Evolutionary conservation across 768 basidiomycete genomes (phyloP), one percentile per base, ranked within the genome.

Genomic region (Mycena chlorophos): DNA sequence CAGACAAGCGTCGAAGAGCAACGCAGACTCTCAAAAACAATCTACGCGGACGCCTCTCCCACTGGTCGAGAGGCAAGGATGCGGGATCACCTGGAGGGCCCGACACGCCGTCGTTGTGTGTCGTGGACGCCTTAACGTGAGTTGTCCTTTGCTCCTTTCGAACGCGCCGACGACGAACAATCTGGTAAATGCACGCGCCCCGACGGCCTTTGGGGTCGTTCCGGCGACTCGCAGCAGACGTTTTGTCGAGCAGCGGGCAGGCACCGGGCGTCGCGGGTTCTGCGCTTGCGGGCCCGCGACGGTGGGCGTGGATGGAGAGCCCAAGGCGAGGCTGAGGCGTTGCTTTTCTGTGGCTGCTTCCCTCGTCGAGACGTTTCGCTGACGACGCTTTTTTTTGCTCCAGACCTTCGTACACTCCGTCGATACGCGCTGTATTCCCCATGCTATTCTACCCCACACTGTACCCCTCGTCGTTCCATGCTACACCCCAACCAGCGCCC

Each of bases 21-120:
- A 75, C 67, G 63, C 47, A 70, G 73, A 75, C 73, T 76, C 87
- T 88, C 88, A 81, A 91, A 92, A 91, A 92, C 90, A 91, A 81
- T 91, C 88, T 86, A 81, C 84, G 89, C 90, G 84, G 90, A 89
- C 76, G 89, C 81, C 85, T 77, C 81, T 92, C 90, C 90, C 90
- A 68, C 71, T 81, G 90, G 90, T 92, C 72, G 90, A 92, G 90
- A 82, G 79, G 87, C 73, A 22, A 89, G 86, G 90, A 92, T 76
- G 90, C 89, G 79, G 85, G 90, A 92, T 87, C 86, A 92, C 90
- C 90, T 91, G 87, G 88, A 82, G 87, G 70, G 71, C 83, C 76
- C 79, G 71, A 89, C 85, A 90, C 76, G 55, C 62, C 52, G 58
- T 58, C 51, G 29, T 55, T 63, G 49, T 64, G 42, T 37, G 55